Base-by-base conservation (phyloP, 345 rosid species). In the Theobroma cacao region DNA sequence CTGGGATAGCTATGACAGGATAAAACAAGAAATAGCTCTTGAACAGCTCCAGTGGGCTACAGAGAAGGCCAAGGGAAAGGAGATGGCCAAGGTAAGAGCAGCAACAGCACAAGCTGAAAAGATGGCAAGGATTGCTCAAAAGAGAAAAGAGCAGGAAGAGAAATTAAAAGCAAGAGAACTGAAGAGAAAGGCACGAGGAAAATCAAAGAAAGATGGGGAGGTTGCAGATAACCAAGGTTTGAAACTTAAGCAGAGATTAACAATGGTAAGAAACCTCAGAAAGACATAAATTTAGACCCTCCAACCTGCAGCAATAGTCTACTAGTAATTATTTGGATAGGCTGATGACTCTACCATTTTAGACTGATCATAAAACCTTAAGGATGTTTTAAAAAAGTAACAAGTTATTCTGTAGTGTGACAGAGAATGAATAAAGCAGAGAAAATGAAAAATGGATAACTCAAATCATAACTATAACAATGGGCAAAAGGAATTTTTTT, bases 1-100 rank as follows among this genome's bases (percentile, higher is more conserved):
- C 1, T 95, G 97, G 98, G 88, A 93, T 74, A 89, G 98, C 78
- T 90, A 89, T 76, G 89, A 91, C 11, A 85, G 72, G 69, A 81
- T 87, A 20, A 80, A 82, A 81, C 83, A 84, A 79, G 92, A 91
- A 82, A 75, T 91, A 61, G 77, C 74, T 75, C 75, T 78, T 75
- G 87, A 86, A 78, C 85, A 84, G 80, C 88, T 87, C 69, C 81
- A 82, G 34, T 58, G 76, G 77, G 84, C 81, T 71, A 82, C 76
- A 55, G 92, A 88, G 62, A 85, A 85, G 84, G 87, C 79, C 71
- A 85, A 79, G 78, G 80, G 82, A 40, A 86, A 87, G 82, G 82
- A 86, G 77, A 79, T 86, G 70, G 85, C 83, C 3, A 88, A 85
- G 84, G 75, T 78, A 70, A 84, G 73, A 71, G 85, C 82, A n/a